A percentile compares a stretch with the other conserved stretches of the same genome.
phyloP scores from a whole-genome alignment of 768 basidiomycete genomes.

The Hypholoma fasciculare region DNA sequence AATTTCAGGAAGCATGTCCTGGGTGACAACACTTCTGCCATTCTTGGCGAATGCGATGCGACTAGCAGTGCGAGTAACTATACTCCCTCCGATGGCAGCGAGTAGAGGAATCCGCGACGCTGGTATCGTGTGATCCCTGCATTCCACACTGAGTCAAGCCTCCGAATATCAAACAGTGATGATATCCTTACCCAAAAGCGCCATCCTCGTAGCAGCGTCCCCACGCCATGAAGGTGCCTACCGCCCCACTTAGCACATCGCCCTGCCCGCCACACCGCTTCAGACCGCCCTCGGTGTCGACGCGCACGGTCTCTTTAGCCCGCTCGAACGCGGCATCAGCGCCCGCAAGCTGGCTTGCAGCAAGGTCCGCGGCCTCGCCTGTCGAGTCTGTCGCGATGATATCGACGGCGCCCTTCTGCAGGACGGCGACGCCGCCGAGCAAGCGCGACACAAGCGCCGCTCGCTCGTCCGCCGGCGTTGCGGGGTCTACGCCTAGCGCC shows the following conservation, averaged over 20 bases:
- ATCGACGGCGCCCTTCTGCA: slow-evolving; percentile 86
- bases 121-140: slow-evolving; percentile 54
- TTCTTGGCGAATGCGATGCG: slow-evolving; percentile 71
- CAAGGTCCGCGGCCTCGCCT: slow-evolving; percentile 47
- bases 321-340: slow-evolving; percentile 51
- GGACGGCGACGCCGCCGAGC: slow-evolving; percentile 85
- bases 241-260: slow-evolving; percentile 85
- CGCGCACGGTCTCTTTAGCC: slow-evolving; percentile 59
- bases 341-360: slow-evolving; percentile 40
- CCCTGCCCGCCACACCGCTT: slow-evolving; percentile 97
- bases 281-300: slow-evolving; percentile 75
- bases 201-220: slow-evolving; percentile 90
- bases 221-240: slow-evolving; percentile 94
- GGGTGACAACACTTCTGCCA: slow-evolving; percentile 80
- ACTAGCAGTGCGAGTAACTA: slow-evolving; percentile 86
- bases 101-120: slow-evolving; percentile 75
- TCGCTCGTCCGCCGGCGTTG: slow-evolving; percentile 49
- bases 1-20: slow-evolving; percentile 70
- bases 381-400: slow-evolving; percentile 79
- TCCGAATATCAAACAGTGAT: background rate
- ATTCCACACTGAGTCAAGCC: background rate
- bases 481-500: slow-evolving; percentile 61
- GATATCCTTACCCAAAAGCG: slow-evolving; percentile 63
- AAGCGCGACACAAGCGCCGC: slow-evolving; percentile 71
- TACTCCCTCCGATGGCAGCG: slow-evolving; percentile 83